These are phyloP conservation scores for Aspergillus homomorphus DNA, from an alignment of 495 filamentous ascomycete genomes.

Conservation along the genomic window DNA sequence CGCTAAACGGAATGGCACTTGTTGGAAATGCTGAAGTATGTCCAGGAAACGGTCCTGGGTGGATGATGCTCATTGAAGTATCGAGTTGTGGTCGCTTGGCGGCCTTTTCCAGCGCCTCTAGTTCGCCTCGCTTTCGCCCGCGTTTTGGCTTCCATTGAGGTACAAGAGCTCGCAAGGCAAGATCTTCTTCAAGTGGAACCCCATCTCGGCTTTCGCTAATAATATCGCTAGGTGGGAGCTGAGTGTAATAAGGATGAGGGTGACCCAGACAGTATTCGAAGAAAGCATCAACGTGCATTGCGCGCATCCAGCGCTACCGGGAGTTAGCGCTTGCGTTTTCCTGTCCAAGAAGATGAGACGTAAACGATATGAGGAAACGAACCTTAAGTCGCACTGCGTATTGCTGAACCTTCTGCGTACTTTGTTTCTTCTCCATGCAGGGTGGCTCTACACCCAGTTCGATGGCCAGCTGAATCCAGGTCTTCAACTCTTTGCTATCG, in stretches of 20 bases:
- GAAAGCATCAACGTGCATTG: conserved; percentile 96
- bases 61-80: conserved; percentile 60
- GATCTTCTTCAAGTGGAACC: conserved; percentile 85
- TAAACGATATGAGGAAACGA: conserved; percentile 21
- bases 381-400: conserved; percentile 95
- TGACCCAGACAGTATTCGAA: conserved; percentile 87
- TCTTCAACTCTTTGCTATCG: conserved; percentile 88
- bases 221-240: conserved; percentile 64
- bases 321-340: not conserved
- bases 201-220: conserved; percentile 74
- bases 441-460: conserved; percentile 90
- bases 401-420: conserved; percentile 95
- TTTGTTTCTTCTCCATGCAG: conserved; percentile 79
- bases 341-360: not conserved
- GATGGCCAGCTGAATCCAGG: conserved; percentile 88
- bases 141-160: conserved; percentile 89
- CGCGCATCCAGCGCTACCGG: conserved; percentile 88
- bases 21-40: conserved; percentile 51
- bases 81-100: conserved; percentile 65
- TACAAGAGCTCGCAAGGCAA: conserved; percentile 83
- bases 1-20: conserved; percentile 60
- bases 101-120: conserved; percentile 52
- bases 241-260: conserved; percentile 76
- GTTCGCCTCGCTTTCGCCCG: conserved; percentile 76
- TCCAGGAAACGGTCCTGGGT: conserved; percentile 48